These are phyloP conservation scores for Psidium guajava DNA, from an alignment of 345 rosid genomes.

Conservation along the genomic window DNA sequence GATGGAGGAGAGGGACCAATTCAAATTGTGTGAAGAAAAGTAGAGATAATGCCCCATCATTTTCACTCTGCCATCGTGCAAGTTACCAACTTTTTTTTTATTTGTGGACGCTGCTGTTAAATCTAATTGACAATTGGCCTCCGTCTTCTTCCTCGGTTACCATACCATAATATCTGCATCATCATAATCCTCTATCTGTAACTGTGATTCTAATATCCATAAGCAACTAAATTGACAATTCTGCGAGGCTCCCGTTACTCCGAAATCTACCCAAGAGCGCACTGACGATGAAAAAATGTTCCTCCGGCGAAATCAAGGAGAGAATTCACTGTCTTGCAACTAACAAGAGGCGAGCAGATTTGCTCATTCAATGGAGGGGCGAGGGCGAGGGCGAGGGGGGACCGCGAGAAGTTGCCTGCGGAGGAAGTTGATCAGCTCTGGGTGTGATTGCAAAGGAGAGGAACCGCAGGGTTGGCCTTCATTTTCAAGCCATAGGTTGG, in stretches of 20 bases:
- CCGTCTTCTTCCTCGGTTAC: not conserved
- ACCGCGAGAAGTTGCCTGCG: not conserved
- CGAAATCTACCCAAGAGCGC: not conserved
- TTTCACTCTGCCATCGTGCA: not conserved
- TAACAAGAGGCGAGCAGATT: not conserved
- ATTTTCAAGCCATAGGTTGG: constrained; percentile 24
- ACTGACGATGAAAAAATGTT: not conserved
- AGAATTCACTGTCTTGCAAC: not conserved
- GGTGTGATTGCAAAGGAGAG: constrained; percentile 6
- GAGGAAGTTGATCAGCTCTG: not conserved
- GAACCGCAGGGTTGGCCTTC: constrained; percentile 15
- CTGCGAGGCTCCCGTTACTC: not conserved
- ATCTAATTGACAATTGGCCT: not conserved
- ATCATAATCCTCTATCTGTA: not conserved
- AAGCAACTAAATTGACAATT: not conserved
- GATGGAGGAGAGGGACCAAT: not conserved
- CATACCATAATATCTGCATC: not conserved
- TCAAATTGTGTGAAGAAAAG: not conserved
- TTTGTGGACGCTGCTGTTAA: not conserved
- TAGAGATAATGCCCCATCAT: not conserved
- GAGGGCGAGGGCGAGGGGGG: not conserved
- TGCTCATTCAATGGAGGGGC: not conserved
- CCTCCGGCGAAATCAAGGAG: not conserved
- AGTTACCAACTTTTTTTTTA: not conserved
- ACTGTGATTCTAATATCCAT: not conserved